Conservation (phyloP, 2,329 filamentous ascomycete genomes). For the Colletotrichum euphorbiae region DNA sequence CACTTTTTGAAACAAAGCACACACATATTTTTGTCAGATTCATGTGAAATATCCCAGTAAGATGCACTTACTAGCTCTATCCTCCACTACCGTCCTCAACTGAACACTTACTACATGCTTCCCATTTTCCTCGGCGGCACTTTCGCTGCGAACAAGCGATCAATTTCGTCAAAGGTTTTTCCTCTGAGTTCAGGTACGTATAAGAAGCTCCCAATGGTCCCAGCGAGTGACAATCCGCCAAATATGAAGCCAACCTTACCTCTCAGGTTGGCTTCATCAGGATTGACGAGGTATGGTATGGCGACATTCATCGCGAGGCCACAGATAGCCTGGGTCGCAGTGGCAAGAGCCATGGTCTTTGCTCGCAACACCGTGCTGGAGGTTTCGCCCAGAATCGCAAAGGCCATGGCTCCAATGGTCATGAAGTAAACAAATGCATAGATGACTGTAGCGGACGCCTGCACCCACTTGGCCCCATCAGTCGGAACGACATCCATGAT, state of each 20-base stretch:
- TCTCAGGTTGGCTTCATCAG: conserved; percentile 47
- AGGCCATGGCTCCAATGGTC: conserved; percentile 48
- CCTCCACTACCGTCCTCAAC: no score
- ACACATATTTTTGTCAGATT: no score
- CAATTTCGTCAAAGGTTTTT: conserved; percentile 43
- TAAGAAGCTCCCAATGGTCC: conserved; percentile 42
- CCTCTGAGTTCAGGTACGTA: conserved; percentile 43
- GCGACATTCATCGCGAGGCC: conserved; percentile 48
- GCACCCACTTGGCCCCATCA: conserved; percentile 56
- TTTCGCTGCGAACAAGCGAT: conserved; percentile 46
- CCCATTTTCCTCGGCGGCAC: conserved; percentile 23
- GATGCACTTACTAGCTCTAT: no score
- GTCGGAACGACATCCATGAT: conserved; percentile 58
- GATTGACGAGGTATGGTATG: conserved; percentile 45
- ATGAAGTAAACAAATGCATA: conserved; percentile 51
- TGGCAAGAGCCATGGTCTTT: conserved; percentile 58
- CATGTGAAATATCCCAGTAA: no score
- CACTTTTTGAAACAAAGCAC: no score
- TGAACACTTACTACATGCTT: neutral
- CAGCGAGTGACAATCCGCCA: conserved; percentile 37
- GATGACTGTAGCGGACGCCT: conserved; percentile 60
- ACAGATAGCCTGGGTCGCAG: conserved; percentile 53
- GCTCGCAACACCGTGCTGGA: conserved; percentile 58
- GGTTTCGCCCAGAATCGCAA: conserved; percentile 66
- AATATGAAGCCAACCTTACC: conserved; percentile 48